Conservation (phyloP, 2,329 filamentous ascomycete species). For the Phoma herbarum region DNA sequence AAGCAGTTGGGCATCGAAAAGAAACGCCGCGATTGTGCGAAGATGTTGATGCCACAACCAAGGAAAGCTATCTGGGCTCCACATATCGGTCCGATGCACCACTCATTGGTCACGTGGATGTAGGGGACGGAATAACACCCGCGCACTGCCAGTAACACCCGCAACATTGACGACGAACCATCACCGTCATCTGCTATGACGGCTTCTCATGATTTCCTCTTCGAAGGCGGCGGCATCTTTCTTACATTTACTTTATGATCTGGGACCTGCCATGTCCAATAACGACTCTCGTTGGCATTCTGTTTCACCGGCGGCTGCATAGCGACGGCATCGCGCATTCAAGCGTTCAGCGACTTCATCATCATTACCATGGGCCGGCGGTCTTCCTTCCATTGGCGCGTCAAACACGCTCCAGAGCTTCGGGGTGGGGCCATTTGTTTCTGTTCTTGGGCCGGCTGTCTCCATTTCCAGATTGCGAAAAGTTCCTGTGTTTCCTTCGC, state of each 20-base stretch:
- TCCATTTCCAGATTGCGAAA: constrained; percentile 26
- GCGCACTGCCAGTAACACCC: neutral
- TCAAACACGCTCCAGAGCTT: neutral
- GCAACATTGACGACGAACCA: neutral
- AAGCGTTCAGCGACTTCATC: constrained; percentile 44
- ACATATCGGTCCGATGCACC: neutral
- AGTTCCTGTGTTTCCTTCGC: constrained; percentile 16
- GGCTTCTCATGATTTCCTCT: neutral
- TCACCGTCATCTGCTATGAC: neutral
- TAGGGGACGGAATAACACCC: neutral
- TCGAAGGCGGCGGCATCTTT: neutral
- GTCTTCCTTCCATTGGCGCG: constrained; percentile 8
- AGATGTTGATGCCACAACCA: neutral
- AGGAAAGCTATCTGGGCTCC: neutral
- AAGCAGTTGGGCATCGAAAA: constrained; percentile 1
- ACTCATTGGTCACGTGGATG: constrained; percentile 1
- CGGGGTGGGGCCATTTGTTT: neutral
- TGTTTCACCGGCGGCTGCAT: constrained; percentile 40
- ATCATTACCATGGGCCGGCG: constrained; percentile 25
- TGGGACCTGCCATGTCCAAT: constrained; percentile 8
- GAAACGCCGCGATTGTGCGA: neutral
- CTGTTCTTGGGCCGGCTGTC: constrained; percentile 27
- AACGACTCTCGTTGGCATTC: constrained; percentile 32
- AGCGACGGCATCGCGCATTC: constrained; percentile 48
- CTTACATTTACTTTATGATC: neutral